Evolutionary conservation across 2,329 filamentous ascomycete species (phyloP), one percentile per base, ranked within the genome.

Genomic region (Hymenoscyphus scutula): DNA sequence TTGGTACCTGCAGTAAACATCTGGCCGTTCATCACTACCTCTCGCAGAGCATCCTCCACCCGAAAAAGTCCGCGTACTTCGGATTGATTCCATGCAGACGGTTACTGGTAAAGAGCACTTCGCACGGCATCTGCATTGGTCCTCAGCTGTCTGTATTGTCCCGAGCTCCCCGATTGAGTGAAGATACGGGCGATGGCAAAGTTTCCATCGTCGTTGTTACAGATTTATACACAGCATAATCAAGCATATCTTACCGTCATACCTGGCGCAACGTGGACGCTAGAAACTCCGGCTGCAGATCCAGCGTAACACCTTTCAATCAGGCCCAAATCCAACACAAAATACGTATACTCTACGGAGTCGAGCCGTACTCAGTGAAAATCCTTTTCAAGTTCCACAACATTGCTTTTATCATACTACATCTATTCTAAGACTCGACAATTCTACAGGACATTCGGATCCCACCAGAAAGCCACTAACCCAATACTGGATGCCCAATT

Each of bases 291-390:
- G 30, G 29, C 8, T 32, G 27, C 29, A 25, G 19, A 27, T 23
- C 30, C 58, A 29, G 32, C 8, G 29, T 54, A 38, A 48, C 17
- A 38, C 45, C 29, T 17, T 30, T 23, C 5, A 17, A 53, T 59
- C 17, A 53, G 45, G 58, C 58, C 51, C 41, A 41, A 59, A 59
- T 58, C 41, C 56, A 53, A 34, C 45, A 15, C 51, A 54, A 30
- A 29, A 54, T 17, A 54, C 51, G 17, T 27, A 27, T 30, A 54
- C 13, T 32, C 1, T 59, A 32, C 58, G 23, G 11, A 13, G 32
- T 34, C 32, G n/a, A 59, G 17, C 27, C 41, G 27, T 34, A 37
- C 30, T 23, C 15, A 58, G 37, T 17, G 3, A n/a, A 58, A 51
- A n/a, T 19, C 32, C 32, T 34, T 58, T 51, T 32, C 56, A 34